Evolutionary conservation across 1,284 basidiomycete species (phyloP), one percentile per base, ranked within the genome.

Genomic region (Caloboletus firmus): DNA sequence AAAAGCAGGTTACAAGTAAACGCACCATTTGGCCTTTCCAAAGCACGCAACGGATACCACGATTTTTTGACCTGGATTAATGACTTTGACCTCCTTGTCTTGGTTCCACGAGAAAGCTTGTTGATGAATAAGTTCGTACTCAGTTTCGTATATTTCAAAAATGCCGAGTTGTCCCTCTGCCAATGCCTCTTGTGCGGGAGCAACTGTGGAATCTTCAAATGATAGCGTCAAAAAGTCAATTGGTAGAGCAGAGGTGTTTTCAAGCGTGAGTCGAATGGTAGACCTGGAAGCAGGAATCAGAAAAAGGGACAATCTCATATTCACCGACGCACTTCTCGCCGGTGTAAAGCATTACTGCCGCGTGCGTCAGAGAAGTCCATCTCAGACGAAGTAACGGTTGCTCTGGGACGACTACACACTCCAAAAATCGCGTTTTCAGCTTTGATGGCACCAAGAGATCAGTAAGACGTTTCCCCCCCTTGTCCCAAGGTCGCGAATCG

Each of bases 341-440:
- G 51, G 96, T 85, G 66, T 94, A 96, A 49, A 99, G 75, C 89
- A 96, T 95, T 28, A 98, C 76, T 1, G 93, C 92, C 3, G 93
- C 93, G 64, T 96, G 91, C 1, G 87, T 93, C 17, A 97, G 75
- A 7, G 91, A 92, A n/a, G 88, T 90, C 67, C 91, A 80, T 57
- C 91, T 81, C 64, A 97, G 89, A 52, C 91, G 83, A 50, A 98
- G 74, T 31, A 93, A 71, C 5, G 96, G 96, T 65, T 95, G 92
- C 59, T 93, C 86, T 3, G 89, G 85, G 10, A 95, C 84, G 17
- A 98, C 89, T 32, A 79, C 75, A 65, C 87, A 91, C 63, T 93
- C 82, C 60, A 94, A 66, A 64, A 84, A 92, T 39, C 73, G 74
- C 41, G 76, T 64, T 46, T 68, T 64, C 54, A 70, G 69, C 39